Evolutionary conservation across 495 filamentous ascomycete species (phyloP).

Genomic region (Podospora australis): DNA sequence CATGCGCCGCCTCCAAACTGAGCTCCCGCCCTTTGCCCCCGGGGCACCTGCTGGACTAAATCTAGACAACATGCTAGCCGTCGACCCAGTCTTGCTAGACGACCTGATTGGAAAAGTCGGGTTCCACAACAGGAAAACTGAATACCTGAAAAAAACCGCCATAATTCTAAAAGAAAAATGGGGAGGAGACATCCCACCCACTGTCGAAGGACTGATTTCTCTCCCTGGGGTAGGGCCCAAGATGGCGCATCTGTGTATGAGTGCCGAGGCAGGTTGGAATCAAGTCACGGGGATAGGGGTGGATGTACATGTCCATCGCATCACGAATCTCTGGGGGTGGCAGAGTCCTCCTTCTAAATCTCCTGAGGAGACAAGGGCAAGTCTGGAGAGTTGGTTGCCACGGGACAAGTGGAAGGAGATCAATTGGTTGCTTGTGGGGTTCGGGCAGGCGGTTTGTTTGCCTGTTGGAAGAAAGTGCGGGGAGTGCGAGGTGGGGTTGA

Average conservation of each 20-base stretch:
- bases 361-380: constrained; percentile 77
- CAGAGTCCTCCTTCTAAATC: constrained; percentile 58
- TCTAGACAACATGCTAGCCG: constrained; percentile 71
- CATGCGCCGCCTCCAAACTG: constrained; percentile 69
- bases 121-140: constrained; percentile 94
- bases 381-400: constrained; percentile 79
- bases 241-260: constrained; percentile 93
- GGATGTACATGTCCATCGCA: constrained; percentile 71
- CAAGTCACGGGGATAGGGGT: constrained; percentile 57
- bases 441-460: constrained; percentile 80
- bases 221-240: constrained; percentile 94
- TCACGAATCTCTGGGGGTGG: constrained; percentile 97
- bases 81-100: constrained; percentile 64
- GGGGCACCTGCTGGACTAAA: constrained; percentile 49
- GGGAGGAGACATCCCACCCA: constrained; percentile 73
- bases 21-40: constrained; percentile 50
- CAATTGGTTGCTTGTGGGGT: constrained; percentile 83
- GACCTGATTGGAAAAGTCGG: constrained; percentile 77
- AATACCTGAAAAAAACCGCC: constrained; percentile 75
- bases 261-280: constrained; percentile 47
- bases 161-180: constrained; percentile 63
- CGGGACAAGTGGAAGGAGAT: constrained; percentile 89
- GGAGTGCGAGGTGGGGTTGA: constrained; percentile 69
- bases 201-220: constrained; percentile 66
- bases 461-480: constrained; percentile 76